These are phyloP conservation scores for Trifolium dubium DNA, from an alignment of 306 rosid species.

Conservation along the genomic window DNA sequence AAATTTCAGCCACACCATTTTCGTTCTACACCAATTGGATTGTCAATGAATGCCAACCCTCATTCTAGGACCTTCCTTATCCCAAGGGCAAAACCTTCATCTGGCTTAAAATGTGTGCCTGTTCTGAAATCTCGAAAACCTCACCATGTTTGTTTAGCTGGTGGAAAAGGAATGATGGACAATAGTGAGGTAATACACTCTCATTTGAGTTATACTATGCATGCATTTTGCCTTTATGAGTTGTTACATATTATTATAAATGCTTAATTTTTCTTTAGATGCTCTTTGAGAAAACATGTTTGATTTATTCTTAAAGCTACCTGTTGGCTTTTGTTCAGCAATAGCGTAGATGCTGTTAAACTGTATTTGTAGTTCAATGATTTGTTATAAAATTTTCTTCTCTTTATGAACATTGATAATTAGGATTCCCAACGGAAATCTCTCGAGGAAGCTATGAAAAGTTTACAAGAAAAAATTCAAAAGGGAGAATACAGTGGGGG, in stretches of 20 bases:
- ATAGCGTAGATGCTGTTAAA: conserved; percentile 25
- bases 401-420: conserved; percentile 17
- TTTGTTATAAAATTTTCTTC: conserved; percentile 14
- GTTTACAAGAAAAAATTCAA: conserved; percentile 60
- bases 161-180: conserved; percentile 61
- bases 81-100: conserved; percentile 18
- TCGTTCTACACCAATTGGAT: conserved; percentile 35
- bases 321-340: not conserved
- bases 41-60: conserved; percentile 23
- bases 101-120: conserved; percentile 42
- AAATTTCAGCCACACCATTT: conserved; percentile 19
- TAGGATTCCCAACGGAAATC: conserved; percentile 61
- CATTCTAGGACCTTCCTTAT: conserved; percentile 31
- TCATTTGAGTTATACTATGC: conserved; percentile 15
- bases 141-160: conserved; percentile 57
- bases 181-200: conserved; percentile 52
- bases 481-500: conserved; percentile 57
- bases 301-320: not conserved
- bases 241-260: conserved; percentile 10
- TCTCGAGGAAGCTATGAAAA: conserved; percentile 56
- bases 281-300: conserved; percentile 18
- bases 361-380: conserved; percentile 5
- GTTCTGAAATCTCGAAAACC: conserved; percentile 42
- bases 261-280: conserved; percentile 28
- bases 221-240: conserved; percentile 11